Conservation (phyloP, 2,329 filamentous ascomycete species). For the Fusarium miscanthi region DNA sequence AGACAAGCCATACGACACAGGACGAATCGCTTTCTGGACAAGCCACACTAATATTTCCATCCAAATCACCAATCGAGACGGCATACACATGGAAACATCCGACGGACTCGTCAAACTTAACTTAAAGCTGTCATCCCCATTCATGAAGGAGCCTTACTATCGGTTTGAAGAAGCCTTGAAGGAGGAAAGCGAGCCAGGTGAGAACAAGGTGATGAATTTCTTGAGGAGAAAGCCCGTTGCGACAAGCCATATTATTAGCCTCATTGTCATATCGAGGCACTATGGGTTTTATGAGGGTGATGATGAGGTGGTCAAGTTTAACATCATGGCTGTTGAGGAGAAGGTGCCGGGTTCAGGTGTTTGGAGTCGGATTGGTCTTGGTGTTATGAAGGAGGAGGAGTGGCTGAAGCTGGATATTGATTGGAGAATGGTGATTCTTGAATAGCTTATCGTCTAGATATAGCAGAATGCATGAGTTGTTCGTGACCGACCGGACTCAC, state of each 20-base stretch:
- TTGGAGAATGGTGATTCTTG: conserved; percentile 9
- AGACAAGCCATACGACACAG: background rate
- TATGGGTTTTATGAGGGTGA: background rate
- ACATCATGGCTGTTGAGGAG: conserved; percentile 1
- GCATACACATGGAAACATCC: background rate
- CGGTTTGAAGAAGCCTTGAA: background rate
- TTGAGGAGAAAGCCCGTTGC: background rate
- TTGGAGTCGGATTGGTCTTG: conserved; percentile 9
- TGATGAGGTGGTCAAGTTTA: background rate
- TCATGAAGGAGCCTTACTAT: background rate
- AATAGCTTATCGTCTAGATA: background rate
- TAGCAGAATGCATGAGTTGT: background rate
- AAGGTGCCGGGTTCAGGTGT: background rate
- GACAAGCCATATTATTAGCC: accelerated
- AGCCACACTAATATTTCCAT: background rate
- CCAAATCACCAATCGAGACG: accelerated
- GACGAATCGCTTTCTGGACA: conserved; percentile 4
- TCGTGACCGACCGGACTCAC: background rate
- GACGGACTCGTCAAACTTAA: background rate
- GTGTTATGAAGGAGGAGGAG: background rate
- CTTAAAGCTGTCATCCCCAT: background rate
- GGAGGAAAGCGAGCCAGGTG: accelerated
- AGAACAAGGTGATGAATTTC: background rate
- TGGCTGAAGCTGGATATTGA: background rate
- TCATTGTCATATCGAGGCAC: background rate